Evolutionary conservation across 2,329 filamentous ascomycete genomes (phyloP), one percentile per base, ranked within the genome.

Genomic region (Penicillium concentricum): DNA sequence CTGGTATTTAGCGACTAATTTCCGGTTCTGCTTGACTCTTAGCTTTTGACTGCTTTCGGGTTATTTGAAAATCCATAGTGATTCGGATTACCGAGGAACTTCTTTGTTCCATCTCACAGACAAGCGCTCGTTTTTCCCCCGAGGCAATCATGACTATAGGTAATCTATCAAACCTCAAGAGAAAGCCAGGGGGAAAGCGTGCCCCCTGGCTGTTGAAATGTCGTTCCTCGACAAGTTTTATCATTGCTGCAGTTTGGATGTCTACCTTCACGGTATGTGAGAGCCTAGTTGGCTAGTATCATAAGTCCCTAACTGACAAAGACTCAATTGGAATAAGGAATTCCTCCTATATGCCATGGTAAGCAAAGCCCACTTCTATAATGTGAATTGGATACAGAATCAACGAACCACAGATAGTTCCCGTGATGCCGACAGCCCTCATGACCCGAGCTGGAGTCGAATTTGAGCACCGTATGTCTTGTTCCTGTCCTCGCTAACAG

Each of bases 201-300:
- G 48, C 51, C 7, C 67, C 67, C 34, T 65, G 65, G 62, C 56
- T 69, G 10, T 67, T 83, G 4, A 59, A 69, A 73, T 83, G 81
- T 79, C 79, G 85, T n/a, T 85, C 83, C 12, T 83, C 80, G 51
- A 82, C 81, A 2, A 64, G 79, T 44, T 87, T 87, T 73, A 85
- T 87, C 61, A 68, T 85, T 38, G 70, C 77, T 7, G 86, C 84
- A 2, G 82, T 87, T n/a, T 70, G 68, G 68, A 69, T 63, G 43
- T 70, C 68, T 15, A 67, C 59, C 12, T 70, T 70, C 51, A 69
- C 68, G 15, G 67, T 70, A 61, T n/a, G 63, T 61, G 26, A 13
- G 22, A 32, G 34, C 3, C 20, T 16, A n/a, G 24, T 28, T 7
- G 4, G 10, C 7, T 44, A 12, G 5, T 26, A 5, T 44, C 13